Conservation (phyloP, 1,284 basidiomycete species). For the Farysia itapuensis region DNA sequence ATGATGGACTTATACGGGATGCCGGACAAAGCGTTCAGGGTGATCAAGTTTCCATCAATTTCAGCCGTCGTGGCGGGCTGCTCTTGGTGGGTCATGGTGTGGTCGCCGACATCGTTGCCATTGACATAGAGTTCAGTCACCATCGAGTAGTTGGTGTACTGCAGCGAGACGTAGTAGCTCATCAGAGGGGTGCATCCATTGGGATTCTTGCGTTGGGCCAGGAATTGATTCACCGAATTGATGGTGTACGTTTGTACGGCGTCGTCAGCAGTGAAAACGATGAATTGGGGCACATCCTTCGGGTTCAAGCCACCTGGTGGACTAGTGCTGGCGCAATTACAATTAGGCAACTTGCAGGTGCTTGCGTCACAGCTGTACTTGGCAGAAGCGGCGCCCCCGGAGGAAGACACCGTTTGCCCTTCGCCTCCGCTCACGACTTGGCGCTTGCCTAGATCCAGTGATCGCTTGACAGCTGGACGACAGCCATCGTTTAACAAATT, state of each 20-base stretch:
- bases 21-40: constrained; percentile 76
- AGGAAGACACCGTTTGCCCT: constrained; percentile 16
- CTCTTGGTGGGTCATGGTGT: constrained; percentile 79
- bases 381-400: constrained; percentile 47
- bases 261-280: constrained; percentile 59
- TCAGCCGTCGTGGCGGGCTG: constrained; percentile 65
- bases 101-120: constrained; percentile 83
- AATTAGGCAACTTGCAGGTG: constrained; percentile 47
- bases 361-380: constrained; percentile 47
- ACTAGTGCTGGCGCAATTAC: constrained; percentile 49
- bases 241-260: constrained; percentile 75
- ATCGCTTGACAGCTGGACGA: constrained; percentile 24
- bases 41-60: constrained; percentile 77
- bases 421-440: constrained; percentile 33
- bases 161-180: constrained; percentile 61
- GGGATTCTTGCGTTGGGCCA: constrained; percentile 75
- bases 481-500: constrained; percentile 33
- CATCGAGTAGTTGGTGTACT: constrained; percentile 74
- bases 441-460: constrained; percentile 10
- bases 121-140: constrained; percentile 83
- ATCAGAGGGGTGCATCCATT: constrained; percentile 73
- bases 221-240: constrained; percentile 72
- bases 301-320: constrained; percentile 50
- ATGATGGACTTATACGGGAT: constrained; percentile 72
- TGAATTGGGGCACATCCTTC: constrained; percentile 46